phyloP scores from a whole-genome alignment of 1,284 basidiomycete genomes.

The Rhodotorula sp. region DNA sequence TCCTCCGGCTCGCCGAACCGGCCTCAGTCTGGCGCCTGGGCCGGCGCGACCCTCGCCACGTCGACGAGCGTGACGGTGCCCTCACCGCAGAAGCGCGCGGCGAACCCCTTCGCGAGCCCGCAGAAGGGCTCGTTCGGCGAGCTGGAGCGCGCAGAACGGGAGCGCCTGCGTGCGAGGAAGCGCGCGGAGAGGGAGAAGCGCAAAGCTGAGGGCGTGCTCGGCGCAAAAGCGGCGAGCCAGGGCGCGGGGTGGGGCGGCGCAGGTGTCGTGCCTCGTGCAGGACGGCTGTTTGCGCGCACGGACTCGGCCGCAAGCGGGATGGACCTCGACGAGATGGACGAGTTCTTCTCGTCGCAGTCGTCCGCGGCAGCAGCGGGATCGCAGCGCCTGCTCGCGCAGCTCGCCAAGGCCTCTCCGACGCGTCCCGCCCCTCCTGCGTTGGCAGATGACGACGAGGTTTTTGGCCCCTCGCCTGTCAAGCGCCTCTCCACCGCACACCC shows the following conservation, averaged over 20 bases:
- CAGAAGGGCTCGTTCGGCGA: conserved; percentile 15
- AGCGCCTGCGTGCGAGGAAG: background rate
- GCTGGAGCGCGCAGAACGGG: conserved; percentile 12
- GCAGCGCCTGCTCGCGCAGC: background rate
- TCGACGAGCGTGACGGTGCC: background rate
- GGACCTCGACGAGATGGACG: conserved; percentile 28
- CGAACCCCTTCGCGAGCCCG: conserved; percentile 26
- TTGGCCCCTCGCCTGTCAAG: conserved; percentile 39
- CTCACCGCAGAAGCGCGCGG: conserved; percentile 10
- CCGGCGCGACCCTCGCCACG: background rate
- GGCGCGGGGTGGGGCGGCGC: conserved; percentile 19
- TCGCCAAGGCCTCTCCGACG: background rate
- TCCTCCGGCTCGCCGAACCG: conserved; percentile 29
- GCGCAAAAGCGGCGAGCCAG: background rate
- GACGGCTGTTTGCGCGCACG: background rate
- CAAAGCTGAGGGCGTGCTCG: conserved; percentile 3
- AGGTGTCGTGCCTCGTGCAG: background rate
- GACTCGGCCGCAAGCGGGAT: background rate
- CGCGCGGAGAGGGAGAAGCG: background rate
- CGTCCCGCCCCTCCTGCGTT: background rate
- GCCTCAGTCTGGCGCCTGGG: background rate
- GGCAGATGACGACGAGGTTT: conserved; percentile 23
- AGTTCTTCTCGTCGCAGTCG: conserved; percentile 15
- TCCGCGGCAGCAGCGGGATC: background rate
- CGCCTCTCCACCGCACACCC: background rate